Evolutionary conservation across 2,329 filamentous ascomycete genomes (phyloP), one percentile per base, ranked within the genome.

Genomic region (Fusarium illudens): DNA sequence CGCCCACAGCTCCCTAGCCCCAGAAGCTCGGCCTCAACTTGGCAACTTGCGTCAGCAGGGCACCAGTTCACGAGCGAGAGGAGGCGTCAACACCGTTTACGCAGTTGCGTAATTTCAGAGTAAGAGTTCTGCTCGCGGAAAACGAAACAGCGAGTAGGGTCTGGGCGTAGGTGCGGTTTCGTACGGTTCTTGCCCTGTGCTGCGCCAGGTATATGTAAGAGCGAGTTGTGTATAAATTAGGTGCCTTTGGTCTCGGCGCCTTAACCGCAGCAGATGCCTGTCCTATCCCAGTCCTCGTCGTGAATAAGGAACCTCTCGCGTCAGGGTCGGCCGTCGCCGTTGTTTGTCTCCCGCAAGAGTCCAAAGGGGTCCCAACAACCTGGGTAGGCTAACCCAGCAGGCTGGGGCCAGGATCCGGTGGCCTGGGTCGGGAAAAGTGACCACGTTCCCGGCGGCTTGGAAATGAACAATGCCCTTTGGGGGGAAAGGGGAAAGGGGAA

Each of bases 371-470:
- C 68, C 71, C 71, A 68, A 49, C 54, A 58, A 58, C 55, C 55
- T 69, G 71, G 68, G 61, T 73, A 60, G 58, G 60, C 65, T 71
- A 73, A 60, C 51, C 51, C 52, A 37, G 52, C 29, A 60, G 56
- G 57, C 65, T 65, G 65, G 71, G 68, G 65, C 66, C 57, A 53
- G 62, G 70, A 70, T 70, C 71, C 71, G 70, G 55, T 61, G 62
- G 70, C 66, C 60, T 74, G 71, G 71, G 64, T 71, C 64, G 57
- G 65, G 70, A 61, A 57, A 60, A 54, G 30, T 58, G 65, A 55
- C 55, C 62, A 49, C 54, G 65, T 65, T 66, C 68, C 71, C 70
- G 66, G 59, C 49, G 57, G 51, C 52, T 64, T 71, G 71, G 70
- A 65, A 64, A 62, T 58, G 60, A 62, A 56, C 60, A 36, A 48